Evolutionary conservation across 345 rosid genomes (phyloP).

Genomic region (Salix koriyanagi): DNA sequence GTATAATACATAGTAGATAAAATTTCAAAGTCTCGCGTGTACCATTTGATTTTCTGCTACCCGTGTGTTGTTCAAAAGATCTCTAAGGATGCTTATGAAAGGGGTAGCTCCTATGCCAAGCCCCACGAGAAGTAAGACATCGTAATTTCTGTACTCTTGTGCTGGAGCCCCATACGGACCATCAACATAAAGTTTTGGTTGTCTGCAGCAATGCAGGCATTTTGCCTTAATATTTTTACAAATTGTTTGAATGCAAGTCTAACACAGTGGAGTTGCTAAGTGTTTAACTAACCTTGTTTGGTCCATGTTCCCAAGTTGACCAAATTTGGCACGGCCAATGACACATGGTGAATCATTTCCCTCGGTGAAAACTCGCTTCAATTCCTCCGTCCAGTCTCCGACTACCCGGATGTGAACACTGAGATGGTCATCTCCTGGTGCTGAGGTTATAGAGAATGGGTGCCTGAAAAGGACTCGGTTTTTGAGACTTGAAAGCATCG

Average conservation of each 20-base stretch:
- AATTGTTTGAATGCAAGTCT: neutral
- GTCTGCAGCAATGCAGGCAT: constrained; percentile 43
- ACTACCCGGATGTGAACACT: constrained; percentile 87
- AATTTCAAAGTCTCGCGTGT: neutral
- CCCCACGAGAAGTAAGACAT: constrained; percentile 90
- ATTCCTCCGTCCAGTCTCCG: constrained; percentile 92
- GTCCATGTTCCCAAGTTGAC: constrained; percentile 37
- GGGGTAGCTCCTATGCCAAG: constrained; percentile 98
- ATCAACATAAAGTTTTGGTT: constrained; percentile 62
- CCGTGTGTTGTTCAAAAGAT: constrained; percentile 68
- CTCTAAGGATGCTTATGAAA: constrained; percentile 87
- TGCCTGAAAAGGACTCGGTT: constrained; percentile 47
- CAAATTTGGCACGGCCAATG: constrained; percentile 59
- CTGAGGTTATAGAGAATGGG: constrained; percentile 91
- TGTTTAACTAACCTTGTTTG: constrained; percentile 39
- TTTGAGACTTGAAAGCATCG: neutral
- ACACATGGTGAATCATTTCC: constrained; percentile 46
- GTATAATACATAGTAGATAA: neutral
- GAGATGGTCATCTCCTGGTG: constrained; percentile 78
- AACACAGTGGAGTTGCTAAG: neutral
- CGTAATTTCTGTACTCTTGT: constrained; percentile 84
- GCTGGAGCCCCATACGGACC: constrained; percentile 99
- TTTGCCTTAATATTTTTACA: neutral
- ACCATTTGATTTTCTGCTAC: constrained; percentile 60
- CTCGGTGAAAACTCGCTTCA: constrained; percentile 61